Percentiles rank a stretch among this genome's conserved stretches.
Conservation (phyloP, 2,329 filamentous ascomycete species). For the Trichoderma atrobrunneum region DNA sequence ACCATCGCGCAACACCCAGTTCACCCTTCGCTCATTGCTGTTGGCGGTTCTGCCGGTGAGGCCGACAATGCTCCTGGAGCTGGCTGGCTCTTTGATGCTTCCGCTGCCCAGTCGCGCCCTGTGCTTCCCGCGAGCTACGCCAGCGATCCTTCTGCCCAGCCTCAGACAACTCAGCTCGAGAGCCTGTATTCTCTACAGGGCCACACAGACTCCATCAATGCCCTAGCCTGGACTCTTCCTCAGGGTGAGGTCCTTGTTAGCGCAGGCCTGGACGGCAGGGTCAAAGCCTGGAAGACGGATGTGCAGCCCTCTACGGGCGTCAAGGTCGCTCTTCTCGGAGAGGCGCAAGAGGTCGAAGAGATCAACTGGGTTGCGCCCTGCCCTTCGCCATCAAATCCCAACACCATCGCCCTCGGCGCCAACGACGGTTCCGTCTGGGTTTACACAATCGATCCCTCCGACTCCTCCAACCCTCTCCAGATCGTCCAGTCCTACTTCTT, state of each 20-base stretch:
- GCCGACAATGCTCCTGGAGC: conserved; percentile 65
- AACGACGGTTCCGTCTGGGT: conserved; percentile 94
- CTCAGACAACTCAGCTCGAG: conserved; percentile 55
- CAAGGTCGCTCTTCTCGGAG: conserved; percentile 63
- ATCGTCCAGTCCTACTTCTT: conserved; percentile 92
- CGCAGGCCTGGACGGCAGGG: conserved; percentile 79
- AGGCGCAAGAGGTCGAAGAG: conserved; percentile 87
- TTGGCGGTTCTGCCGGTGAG: conserved; percentile 69
- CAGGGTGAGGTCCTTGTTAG: conserved; percentile 81
- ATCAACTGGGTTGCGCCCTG: conserved; percentile 86
- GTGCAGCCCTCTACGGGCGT: conserved; percentile 47
- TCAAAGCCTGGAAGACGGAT: conserved; percentile 65
- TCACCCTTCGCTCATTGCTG: conserved; percentile 74
- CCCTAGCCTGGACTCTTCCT: conserved; percentile 79
- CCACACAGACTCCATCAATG: conserved; percentile 87
- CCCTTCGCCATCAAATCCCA: conserved; percentile 67
- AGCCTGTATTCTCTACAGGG: conserved; percentile 76
- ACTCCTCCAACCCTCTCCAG: conserved; percentile 60
- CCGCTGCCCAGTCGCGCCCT: conserved; percentile 60
- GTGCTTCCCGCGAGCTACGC: conserved; percentile 76
- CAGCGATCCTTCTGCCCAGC: conserved; percentile 53
- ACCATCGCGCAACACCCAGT: conserved; percentile 89
- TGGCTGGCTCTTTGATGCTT: conserved; percentile 80
- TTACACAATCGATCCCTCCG: conserved; percentile 73
- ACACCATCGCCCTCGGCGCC: conserved; percentile 83